phyloP scores from a whole-genome alignment of 23 red algal genomes.

The Agarophyton chilense region DNA sequence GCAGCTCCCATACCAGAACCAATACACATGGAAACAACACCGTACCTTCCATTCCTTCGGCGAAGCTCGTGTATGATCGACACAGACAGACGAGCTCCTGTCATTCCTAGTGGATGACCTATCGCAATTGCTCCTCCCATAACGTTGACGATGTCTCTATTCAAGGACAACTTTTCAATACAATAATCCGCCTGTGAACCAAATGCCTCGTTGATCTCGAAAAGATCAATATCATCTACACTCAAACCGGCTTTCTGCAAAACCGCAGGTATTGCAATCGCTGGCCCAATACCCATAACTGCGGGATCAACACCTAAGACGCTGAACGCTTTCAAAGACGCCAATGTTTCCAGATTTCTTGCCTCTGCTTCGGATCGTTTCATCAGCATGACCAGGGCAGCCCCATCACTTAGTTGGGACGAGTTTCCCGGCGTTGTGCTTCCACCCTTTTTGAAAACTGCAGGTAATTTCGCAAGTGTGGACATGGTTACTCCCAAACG shows the following conservation, averaged over 20 bases:
- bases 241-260: slow-evolving; percentile 83
- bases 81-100: slow-evolving; percentile 87
- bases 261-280: slow-evolving; percentile 81
- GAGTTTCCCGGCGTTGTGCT: slow-evolving; percentile 97
- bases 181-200: slow-evolving; percentile 95
- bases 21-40: slow-evolving; percentile 98
- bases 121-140: slow-evolving; percentile 98
- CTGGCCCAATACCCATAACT: slow-evolving; percentile 98
- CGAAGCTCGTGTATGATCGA: slow-evolving; percentile 90
- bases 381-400: slow-evolving; percentile 93
- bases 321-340: slow-evolving; percentile 80
- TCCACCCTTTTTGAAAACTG: slow-evolving; percentile 90
- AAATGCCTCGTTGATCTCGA: slow-evolving; percentile 99
- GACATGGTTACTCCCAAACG: slow-evolving; percentile 83
- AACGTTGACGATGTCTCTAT: slow-evolving; percentile 94
- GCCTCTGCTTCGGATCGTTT: slow-evolving; percentile 89
- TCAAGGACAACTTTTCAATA: slow-evolving; percentile 82
- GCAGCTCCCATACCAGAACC: slow-evolving; percentile 99
- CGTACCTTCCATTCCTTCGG: slow-evolving; percentile 78
- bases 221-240: slow-evolving; percentile 83
- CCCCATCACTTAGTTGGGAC: slow-evolving; percentile 98
- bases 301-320: slow-evolving; percentile 93
- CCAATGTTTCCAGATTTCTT: slow-evolving; percentile 77
- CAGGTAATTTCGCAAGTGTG: slow-evolving; percentile 76
- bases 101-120: slow-evolving; percentile 99